Evolutionary conservation across 83 land plant species (phyloP), one percentile per base, ranked within the genome.

Genomic region (Isoetes engelmannii): DNA sequence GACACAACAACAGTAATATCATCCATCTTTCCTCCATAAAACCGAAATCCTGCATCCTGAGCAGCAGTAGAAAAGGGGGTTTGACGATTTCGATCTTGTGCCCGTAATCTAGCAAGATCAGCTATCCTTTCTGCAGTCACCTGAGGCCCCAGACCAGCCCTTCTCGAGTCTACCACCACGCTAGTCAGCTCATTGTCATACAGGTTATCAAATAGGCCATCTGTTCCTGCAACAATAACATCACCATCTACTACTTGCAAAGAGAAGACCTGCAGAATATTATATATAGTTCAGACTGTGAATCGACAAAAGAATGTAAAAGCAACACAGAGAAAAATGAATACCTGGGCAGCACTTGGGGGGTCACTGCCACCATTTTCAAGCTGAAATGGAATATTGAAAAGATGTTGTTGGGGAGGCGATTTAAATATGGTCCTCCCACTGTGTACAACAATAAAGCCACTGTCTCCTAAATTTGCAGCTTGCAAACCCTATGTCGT

Each of bases 381-480:
- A 47, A 94, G 85, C 64, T 94, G 98, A 61, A 79, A 94, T 10
- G 98, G 84, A 45, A 94, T 84, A 73, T 94, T 94, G 72, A 94
- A 94, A 64, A 82, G 84, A 80, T 94, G 96, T 75, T 88, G 96
- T 66, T 94, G 98, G 1, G 78, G 86, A 59, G 98, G 98, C 8
- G 98, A 90, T 61, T 86, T 75, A 68, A 94, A 90, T 44, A 90
- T 67, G 6, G 85, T 84, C 69, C 84, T 77, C 51, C 92, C 92
- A 65, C 85, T 87, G 70, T 96, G 80, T 45, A 94, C 76, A 60
- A 90, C 89, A 63, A 94, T 49, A 73, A 94, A 94, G 4, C 98
- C 98, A 82, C 98, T 94, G 76, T 94, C 98, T 8, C 98, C 98
- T 41, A 94, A 61, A 76, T 94, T 94, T 20, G 87, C 87, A 44